A percentile compares a stretch with the other conserved stretches of the same genome.
These are phyloP conservation scores for Lasiosphaeria ovina DNA, from an alignment of 495 filamentous ascomycete species.

Conservation along the genomic window DNA sequence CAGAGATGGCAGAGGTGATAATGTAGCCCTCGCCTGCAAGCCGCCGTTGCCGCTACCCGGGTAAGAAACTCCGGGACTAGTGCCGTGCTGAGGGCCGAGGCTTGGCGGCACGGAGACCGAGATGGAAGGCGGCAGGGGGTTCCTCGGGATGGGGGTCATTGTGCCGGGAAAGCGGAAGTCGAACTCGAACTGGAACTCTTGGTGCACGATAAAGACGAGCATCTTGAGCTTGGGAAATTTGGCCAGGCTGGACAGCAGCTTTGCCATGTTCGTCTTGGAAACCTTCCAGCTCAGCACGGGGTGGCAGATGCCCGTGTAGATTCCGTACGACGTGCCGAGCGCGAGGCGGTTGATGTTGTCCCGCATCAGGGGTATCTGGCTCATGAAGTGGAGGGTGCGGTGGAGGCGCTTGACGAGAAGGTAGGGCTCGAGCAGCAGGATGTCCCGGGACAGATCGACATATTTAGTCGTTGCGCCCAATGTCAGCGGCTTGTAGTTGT, in stretches of 20 bases:
- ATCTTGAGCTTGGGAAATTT: conserved; percentile 43
- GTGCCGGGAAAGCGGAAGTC: conserved; percentile 34
- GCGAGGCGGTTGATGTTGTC: conserved; percentile 44
- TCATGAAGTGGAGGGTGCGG: conserved; percentile 47
- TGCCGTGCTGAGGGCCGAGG: not conserved
- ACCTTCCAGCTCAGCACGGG: conserved; percentile 46
- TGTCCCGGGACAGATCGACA: conserved; percentile 46
- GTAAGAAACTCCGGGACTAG: not conserved
- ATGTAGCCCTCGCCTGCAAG: not conserved
- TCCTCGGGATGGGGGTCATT: conserved; percentile 25
- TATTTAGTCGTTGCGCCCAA: conserved; percentile 47
- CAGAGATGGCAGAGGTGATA: not conserved
- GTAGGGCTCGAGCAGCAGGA: conserved; percentile 50
- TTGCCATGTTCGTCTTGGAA: conserved; percentile 48
- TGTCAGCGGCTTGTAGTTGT: conserved; percentile 47
- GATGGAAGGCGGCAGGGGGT: not conserved
- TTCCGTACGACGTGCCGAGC: conserved; percentile 47
- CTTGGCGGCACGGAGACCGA: not conserved
- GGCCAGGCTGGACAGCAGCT: conserved; percentile 42
- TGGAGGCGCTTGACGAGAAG: conserved; percentile 48
- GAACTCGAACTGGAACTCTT: conserved; percentile 48
- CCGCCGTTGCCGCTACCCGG: conserved; percentile 5
- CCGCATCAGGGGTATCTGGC: conserved; percentile 45
- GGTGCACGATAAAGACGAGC: conserved; percentile 47
- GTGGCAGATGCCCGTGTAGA: conserved; percentile 46